Conservation (phyloP, 805 yeast species). For the Jamesozyma lodderae region DNA sequence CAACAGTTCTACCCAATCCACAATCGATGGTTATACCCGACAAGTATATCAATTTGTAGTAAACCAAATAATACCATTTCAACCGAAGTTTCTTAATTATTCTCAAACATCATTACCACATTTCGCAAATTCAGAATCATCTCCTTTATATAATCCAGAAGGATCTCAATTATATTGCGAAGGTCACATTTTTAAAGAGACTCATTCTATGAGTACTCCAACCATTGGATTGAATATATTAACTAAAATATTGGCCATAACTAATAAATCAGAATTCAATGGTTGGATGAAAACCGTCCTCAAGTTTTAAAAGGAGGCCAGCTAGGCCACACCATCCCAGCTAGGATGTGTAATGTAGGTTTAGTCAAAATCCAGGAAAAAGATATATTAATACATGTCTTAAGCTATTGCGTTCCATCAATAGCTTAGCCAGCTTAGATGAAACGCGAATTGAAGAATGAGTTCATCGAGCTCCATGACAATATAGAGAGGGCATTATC, state of each 20-base stretch:
- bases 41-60: background rate
- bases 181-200: background rate
- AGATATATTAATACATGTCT: background rate
- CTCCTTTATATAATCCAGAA: background rate
- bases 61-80: background rate
- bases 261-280: background rate
- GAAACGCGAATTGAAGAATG: background rate
- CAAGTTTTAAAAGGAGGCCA: background rate
- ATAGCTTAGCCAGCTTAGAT: constrained; percentile 1
- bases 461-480: constrained; percentile 1
- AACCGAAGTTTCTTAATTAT: background rate
- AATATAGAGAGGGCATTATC: constrained; percentile 1
- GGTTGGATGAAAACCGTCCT: background rate
- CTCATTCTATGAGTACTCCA: background rate
- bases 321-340: background rate
- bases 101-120: background rate
- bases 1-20: background rate
- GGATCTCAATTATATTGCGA: background rate
- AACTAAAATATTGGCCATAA: background rate
- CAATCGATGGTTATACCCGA: background rate
- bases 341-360: background rate
- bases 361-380: background rate
- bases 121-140: background rate
- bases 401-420: constrained; percentile 1
- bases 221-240: background rate